Percentiles rank a stretch among this genome's conserved stretches.
These are phyloP conservation scores for Flaveria sonorensis DNA, from an alignment of 129 eudicot species.

Conservation along the genomic window DNA sequence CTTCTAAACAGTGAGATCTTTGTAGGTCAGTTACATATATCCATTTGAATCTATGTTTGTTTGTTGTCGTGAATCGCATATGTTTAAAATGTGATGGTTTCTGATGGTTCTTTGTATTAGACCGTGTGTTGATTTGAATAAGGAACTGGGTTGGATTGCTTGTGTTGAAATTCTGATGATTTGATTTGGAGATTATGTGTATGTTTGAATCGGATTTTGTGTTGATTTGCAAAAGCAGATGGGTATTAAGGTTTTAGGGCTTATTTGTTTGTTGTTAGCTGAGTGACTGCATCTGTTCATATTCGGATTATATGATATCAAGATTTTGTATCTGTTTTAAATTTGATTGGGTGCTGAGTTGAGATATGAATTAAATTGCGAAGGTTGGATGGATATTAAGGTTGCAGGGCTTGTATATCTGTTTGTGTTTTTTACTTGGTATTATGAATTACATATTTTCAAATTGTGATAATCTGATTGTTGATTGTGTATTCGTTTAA, in stretches of 20 bases:
- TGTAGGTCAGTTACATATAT: background rate
- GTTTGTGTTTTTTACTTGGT: no score
- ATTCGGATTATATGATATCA: background rate
- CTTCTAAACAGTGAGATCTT: conserved; percentile 23
- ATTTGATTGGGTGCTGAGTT: background rate
- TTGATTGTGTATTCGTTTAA: no score
- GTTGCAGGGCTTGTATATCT: no score
- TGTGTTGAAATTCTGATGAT: background rate
- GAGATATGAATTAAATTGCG: background rate
- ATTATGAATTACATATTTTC: background rate
- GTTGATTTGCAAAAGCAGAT: background rate
- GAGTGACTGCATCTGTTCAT: background rate
- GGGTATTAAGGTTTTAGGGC: background rate
- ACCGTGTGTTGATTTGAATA: background rate
- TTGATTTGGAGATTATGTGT: background rate
- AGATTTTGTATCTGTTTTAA: background rate
- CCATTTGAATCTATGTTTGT: background rate
- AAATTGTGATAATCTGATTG: no score
- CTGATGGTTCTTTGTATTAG: background rate
- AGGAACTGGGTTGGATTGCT: background rate
- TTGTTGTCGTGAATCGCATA: background rate
- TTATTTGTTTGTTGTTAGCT: background rate
- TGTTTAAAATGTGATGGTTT: background rate
- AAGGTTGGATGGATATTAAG: background rate
- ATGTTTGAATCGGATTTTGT: background rate